Conservation (phyloP, 768 basidiomycete genomes). For the Boletus pseudopeckii region DNA sequence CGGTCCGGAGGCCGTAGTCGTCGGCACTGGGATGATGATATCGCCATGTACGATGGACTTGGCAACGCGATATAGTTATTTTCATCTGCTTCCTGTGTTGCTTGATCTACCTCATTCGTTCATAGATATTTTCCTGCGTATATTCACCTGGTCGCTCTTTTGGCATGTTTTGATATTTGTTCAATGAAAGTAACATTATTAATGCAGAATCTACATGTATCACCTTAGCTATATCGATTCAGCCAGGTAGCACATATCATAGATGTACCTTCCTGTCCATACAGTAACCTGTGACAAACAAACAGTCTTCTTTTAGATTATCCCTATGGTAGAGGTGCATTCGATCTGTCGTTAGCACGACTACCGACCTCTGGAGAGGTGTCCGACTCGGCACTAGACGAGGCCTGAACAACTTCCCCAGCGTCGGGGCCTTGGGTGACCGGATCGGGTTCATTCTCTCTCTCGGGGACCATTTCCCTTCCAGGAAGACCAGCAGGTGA, state of each 20-base stretch:
- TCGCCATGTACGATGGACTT: constrained; percentile 34
- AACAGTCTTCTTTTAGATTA: not conserved
- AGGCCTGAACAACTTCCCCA: constrained; percentile 2
- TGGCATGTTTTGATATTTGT: constrained; percentile 11
- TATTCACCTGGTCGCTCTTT: constrained; percentile 12
- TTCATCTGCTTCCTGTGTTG: constrained; percentile 10
- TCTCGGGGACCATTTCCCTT: not conserved
- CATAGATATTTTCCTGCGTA: constrained; percentile 13
- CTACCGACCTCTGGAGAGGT: not conserved
- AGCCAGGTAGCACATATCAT: constrained; percentile 3
- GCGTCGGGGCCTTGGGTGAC: not conserved
- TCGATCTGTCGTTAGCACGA: constrained; percentile 1
- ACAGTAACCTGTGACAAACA: not conserved
- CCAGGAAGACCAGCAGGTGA: not conserved
- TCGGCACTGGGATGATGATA: constrained; percentile 20
- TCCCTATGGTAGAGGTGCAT: not conserved
- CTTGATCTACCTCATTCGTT: constrained; percentile 18
- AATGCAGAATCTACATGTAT: constrained; percentile 31
- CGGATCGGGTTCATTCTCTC: not conserved
- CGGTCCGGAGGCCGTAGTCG: constrained; percentile 20
- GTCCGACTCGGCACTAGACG: not conserved
- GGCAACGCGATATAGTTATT: constrained; percentile 21
- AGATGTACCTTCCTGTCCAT: constrained; percentile 2
- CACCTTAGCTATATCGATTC: constrained; percentile 15
- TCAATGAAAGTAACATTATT: constrained; percentile 18